Evolutionary conservation across 2,329 filamentous ascomycete species (phyloP).

Genomic region (Colletotrichum falcatum): DNA sequence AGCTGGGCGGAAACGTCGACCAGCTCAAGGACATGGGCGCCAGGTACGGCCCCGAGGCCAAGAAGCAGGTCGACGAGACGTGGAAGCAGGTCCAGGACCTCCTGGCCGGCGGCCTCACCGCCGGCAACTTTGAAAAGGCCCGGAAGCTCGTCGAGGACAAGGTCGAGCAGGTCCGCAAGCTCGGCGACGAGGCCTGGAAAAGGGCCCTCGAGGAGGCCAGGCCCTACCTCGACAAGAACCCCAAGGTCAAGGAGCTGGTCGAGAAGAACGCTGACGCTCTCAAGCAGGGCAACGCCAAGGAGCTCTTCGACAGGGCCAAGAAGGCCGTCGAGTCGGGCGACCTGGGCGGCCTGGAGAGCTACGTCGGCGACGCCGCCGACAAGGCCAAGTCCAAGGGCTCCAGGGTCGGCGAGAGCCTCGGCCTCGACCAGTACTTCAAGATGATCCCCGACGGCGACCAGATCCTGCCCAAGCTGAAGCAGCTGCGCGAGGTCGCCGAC

Average conservation of each 20-base stretch:
- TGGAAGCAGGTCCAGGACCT: constrained; percentile 76
- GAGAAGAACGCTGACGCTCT: constrained; percentile 77
- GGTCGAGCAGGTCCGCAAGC: constrained; percentile 72
- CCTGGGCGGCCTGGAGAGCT: constrained; percentile 68
- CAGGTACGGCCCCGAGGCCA: constrained; percentile 78
- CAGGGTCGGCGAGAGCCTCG: constrained; percentile 53
- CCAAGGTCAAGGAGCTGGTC: constrained; percentile 78
- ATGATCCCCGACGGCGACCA: constrained; percentile 74
- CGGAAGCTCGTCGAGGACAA: constrained; percentile 77
- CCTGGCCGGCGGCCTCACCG: constrained; percentile 69
- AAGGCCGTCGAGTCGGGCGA: constrained; percentile 72
- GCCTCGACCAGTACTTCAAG: constrained; percentile 72
- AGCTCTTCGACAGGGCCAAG: constrained; percentile 73
- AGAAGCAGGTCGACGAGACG: constrained; percentile 80
- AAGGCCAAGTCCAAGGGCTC: constrained; percentile 68
- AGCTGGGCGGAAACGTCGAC: constrained; percentile 75
- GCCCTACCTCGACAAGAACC: constrained; percentile 80
- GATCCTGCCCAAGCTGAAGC: constrained; percentile 73
- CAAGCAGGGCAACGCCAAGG: constrained; percentile 73
- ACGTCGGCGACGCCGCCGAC: constrained; percentile 65
- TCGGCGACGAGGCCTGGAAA: constrained; percentile 79
- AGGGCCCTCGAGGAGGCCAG: constrained; percentile 78
- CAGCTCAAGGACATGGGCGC: constrained; percentile 78
- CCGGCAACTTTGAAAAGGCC: constrained; percentile 64
- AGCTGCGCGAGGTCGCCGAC: constrained; percentile 73